Conservation (phyloP, 2,329 filamentous ascomycete genomes). For the Penicillium hesseltinei region DNA sequence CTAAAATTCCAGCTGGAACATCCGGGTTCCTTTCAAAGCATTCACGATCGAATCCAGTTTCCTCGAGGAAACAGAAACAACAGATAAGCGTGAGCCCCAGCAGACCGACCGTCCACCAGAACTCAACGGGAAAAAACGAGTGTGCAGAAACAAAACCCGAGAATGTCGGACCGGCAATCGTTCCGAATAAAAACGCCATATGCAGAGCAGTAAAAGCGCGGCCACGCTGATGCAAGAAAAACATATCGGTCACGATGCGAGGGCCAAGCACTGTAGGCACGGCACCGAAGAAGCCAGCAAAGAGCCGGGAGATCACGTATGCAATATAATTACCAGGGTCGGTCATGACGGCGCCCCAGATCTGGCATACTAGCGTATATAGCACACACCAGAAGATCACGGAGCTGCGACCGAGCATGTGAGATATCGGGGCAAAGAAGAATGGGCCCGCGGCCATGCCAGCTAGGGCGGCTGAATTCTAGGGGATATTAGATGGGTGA, state of each 20-base stretch:
- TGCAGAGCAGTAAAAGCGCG: conserved; percentile 41
- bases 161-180: conserved; percentile 40
- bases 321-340: conserved; percentile 34
- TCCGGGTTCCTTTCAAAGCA: conserved; percentile 17
- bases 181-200: conserved; percentile 39
- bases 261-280: conserved; percentile 41
- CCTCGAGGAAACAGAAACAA: conserved; percentile 41
- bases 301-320: conserved; percentile 41
- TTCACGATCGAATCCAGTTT: conserved; percentile 38
- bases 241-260: conserved; percentile 44
- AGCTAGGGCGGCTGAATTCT: conserved; percentile 40
- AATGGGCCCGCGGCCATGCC: conserved; percentile 42
- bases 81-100: conserved; percentile 35
- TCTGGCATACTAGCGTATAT: conserved; percentile 34
- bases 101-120: conserved; percentile 47
- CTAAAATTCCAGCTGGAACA: conserved; percentile 17
- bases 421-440: conserved; percentile 40
- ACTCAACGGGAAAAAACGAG: conserved; percentile 39
- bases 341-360: conserved; percentile 43
- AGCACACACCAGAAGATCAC: conserved; percentile 43
- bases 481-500: conserved; percentile 5
- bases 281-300: conserved; percentile 43
- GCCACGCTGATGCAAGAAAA: conserved; percentile 46
- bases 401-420: conserved; percentile 38
- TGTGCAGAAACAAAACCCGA: conserved; percentile 42